A percentile compares a stretch with the other conserved stretches of the same genome.
Conservation (phyloP, 1,284 basidiomycete genomes). For the Ganoderma boninense region DNA sequence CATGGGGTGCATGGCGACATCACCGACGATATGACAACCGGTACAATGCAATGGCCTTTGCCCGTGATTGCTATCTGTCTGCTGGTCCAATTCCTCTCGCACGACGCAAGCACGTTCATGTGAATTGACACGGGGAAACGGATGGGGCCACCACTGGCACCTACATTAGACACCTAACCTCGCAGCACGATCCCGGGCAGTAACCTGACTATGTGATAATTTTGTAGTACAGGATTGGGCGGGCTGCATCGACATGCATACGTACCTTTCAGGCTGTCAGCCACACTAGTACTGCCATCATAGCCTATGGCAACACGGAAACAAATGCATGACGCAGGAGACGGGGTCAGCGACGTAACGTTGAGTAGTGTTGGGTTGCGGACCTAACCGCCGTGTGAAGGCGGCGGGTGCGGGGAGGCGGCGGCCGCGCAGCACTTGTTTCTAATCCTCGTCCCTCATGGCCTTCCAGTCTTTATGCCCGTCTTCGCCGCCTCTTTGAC, state of each 20-base stretch:
- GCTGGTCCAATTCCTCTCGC: background rate
- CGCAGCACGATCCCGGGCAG: too few relatives aligned
- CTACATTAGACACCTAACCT: background rate
- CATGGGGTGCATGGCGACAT: slow-evolving; percentile 9
- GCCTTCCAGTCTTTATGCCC: background rate
- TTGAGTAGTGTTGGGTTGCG: background rate
- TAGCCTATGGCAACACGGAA: background rate
- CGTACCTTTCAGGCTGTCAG: too few relatives aligned
- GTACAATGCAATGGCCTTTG: background rate
- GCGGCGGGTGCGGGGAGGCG: background rate
- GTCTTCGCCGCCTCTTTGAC: slow-evolving; percentile 2
- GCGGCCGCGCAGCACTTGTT: background rate
- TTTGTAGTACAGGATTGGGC: too few relatives aligned
- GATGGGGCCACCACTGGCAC: background rate
- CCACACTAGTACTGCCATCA: too few relatives aligned
- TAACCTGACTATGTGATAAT: too few relatives aligned
- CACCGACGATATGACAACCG: slow-evolving; percentile 22
- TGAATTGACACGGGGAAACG: background rate
- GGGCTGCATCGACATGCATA: too few relatives aligned
- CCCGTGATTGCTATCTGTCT: background rate
- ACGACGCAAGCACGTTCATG: background rate
- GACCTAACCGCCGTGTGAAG: background rate
- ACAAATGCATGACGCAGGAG: background rate
- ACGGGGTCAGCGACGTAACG: background rate
- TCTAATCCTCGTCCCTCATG: background rate